Base-by-base conservation (phyloP, 352 stramenopile species). In the Halophytophthora polymorphica region DNA sequence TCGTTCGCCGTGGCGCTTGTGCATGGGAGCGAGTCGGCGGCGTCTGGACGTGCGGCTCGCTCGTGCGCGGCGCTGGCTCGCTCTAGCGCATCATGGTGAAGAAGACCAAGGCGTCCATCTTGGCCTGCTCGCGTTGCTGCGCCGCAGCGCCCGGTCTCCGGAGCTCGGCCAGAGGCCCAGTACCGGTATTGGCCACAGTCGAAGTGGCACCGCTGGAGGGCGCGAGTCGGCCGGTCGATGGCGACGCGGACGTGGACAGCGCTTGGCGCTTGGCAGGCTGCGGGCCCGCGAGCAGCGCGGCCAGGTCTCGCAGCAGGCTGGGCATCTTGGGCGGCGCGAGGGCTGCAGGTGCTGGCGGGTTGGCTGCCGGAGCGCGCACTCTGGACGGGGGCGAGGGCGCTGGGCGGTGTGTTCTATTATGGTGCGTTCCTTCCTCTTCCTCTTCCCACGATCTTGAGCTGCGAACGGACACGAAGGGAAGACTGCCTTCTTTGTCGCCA, bases 351-450 rank as follows among this genome's bases (percentile, higher is more conserved):
- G 36, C 22, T 77, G 46, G 63, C 54, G 50, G 50, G 42, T n/a
- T 69, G 66, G 58, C 57, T 84, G 41, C 70, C 72, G 17, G 70
- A 79, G 33, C 47, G 64, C 22, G 49, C 42, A 40, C 52, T 77
- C 40, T 19, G 43, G 33, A 44, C 31, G 41, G 57, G 34, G 11
- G 73, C 67, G 36, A 39, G 40, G 14, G 52, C 54, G 52, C 45
- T 81, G n/a, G 69, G 59, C 36, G 64, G 73, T 42, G 51, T 83
- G 49, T 71, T 73, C 53, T 83, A 64, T 60, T 72, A 73, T 65
- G 73, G 73, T 83, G 58, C 54, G 69, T 65, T 33, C 23, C 12
- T 48, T 15, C 11, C 4, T 49, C 4, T 48, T 19, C n/a, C n/a
- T n/a, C n/a, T n/a, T n/a, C n/a, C n/a, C n/a, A n/a, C n/a, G n/a